phyloP scores from a whole-genome alignment of 768 basidiomycete genomes.

The Phaeolepiota aurea region DNA sequence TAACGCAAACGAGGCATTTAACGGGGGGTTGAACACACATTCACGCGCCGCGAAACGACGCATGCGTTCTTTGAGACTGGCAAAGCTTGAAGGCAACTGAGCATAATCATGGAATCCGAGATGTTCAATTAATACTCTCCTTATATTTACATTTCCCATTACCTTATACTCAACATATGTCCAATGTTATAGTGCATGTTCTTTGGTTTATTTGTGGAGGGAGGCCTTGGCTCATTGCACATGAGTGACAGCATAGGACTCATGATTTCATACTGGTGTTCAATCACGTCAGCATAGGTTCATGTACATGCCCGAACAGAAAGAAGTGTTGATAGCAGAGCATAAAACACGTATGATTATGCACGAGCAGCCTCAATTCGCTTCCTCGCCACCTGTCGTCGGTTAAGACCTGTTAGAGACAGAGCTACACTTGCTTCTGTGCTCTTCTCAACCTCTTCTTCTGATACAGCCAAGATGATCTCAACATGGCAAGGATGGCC shows the following conservation, averaged over 20 bases:
- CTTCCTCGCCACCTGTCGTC: slow-evolving; percentile 80
- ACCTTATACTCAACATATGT: too few relatives aligned
- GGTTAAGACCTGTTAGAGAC: slow-evolving; percentile 63
- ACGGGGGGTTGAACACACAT: neutral
- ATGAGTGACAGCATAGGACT: too few relatives aligned
- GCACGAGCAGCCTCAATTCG: slow-evolving; percentile 78
- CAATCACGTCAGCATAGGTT: neutral
- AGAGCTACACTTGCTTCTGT: slow-evolving; percentile 64
- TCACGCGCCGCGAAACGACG: neutral
- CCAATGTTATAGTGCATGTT: too few relatives aligned
- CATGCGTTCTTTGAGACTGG: neutral
- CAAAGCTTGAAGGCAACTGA: neutral
- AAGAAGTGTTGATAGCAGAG: neutral
- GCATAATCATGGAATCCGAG: too few relatives aligned
- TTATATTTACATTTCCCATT: too few relatives aligned
- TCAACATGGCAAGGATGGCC: slow-evolving; percentile 97
- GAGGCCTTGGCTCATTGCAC: too few relatives aligned
- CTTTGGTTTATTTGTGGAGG: too few relatives aligned
- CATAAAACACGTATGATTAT: slow-evolving; percentile 18
- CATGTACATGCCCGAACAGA: neutral
- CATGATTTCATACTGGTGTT: too few relatives aligned
- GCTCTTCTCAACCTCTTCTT: slow-evolving; percentile 84
- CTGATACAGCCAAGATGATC: slow-evolving; percentile 76
- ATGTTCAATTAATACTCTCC: too few relatives aligned
- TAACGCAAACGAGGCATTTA: neutral